Conservation (phyloP, 306 rosid genomes). For the Phaseolus lunatus region DNA sequence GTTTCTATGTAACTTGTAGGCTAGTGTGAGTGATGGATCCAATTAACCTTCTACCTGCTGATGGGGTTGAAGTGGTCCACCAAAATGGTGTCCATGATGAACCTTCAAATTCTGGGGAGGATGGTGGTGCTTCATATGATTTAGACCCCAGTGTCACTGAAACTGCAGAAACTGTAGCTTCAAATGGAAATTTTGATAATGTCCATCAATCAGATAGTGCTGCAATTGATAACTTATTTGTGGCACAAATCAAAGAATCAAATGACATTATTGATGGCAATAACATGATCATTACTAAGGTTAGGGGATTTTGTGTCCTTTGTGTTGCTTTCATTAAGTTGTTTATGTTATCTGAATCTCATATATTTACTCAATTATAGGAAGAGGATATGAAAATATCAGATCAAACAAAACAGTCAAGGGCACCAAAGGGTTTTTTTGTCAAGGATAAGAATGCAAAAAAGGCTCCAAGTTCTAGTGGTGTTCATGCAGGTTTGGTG, state of each 20-base stretch:
- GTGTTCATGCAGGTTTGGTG: constrained; percentile 42
- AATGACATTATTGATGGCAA: constrained; percentile 47
- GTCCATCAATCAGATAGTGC: constrained; percentile 49
- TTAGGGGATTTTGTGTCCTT: constrained; percentile 41
- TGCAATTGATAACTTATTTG: constrained; percentile 49
- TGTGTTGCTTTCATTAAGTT: constrained; percentile 12
- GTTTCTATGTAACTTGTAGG: constrained; percentile 53
- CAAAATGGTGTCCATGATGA: constrained; percentile 73
- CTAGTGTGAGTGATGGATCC: constrained; percentile 72
- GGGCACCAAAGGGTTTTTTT: constrained; percentile 67
- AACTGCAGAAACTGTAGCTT: constrained; percentile 46
- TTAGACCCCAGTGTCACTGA: constrained; percentile 40
- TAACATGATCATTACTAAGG: constrained; percentile 60
- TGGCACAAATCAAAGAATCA: constrained; percentile 52
- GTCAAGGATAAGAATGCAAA: constrained; percentile 69
- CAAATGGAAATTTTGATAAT: constrained; percentile 57
- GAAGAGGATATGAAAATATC: constrained; percentile 55
- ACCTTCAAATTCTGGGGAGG: constrained; percentile 50
- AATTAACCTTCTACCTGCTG: constrained; percentile 52
- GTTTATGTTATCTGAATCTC: constrained; percentile 40
- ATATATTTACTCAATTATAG: constrained; percentile 48
- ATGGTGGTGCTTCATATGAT: constrained; percentile 49
- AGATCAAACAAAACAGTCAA: constrained; percentile 50
- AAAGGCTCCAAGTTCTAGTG: constrained; percentile 52
- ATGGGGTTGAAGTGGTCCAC: constrained; percentile 62